Base-by-base conservation (phyloP, 2,329 filamentous ascomycete species). In the Periconia sp. region DNA sequence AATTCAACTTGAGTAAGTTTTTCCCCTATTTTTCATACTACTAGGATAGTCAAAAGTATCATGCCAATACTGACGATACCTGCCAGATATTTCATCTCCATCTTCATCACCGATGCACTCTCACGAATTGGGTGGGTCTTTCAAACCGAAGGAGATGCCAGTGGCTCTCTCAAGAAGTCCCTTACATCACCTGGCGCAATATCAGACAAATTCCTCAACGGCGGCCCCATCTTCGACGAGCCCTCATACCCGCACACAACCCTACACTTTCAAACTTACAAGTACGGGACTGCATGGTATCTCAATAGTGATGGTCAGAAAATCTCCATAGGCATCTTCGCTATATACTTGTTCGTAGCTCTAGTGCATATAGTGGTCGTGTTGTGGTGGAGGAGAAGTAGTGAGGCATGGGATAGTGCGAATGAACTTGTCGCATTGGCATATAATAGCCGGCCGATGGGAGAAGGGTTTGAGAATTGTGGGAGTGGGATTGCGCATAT, bases 351-450 rank as follows among this genome's bases (percentile, higher is more conserved):
- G 11, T 2, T 36, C n/a, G 6, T 40, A 8, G 41, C 41, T 6
- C 6, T 39, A 5, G 13, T 26, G 10, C 41, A 44, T 21, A 26
- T 13, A 13, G 16, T 44, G 5, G 11, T 28, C 4, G n/a, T 43
- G 12, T 22, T 36, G 17, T 22, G 17, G 9, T 8, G 4, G 13
- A 10, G 10, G 11, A 17, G 21, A 13, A 29, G 30, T 12, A 37
- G 34, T 21, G 24, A 31, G 15, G 40, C 40, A 4, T 43, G 40
- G 33, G 34, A 37, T 11, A 24, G 26, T 11, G 23, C 34, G 8
- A 37, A 37, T 15, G 40, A 43, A 26, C 34, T 37, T 15, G 17
- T 37, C 5, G 28, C 29, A 7, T 28, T 43, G 33, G 40, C 40
- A 12, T 43, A 43, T 16, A 43, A 43, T n/a, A 30, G 25, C 32